Evolutionary conservation across 305 asterid species (phyloP).

Genomic region (Plantago coronopus): DNA sequence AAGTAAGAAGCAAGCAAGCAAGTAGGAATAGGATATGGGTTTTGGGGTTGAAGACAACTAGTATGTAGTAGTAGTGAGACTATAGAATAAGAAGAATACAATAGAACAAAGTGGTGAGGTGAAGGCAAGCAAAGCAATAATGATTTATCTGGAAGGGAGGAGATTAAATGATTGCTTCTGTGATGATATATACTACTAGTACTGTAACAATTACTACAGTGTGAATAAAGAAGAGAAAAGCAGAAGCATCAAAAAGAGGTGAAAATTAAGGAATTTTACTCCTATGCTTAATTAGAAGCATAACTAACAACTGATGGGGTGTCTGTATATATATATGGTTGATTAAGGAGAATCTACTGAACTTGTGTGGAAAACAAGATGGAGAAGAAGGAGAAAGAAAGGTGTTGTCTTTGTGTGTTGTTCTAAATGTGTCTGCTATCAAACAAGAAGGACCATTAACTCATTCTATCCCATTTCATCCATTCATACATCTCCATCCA

Average conservation of each 20-base stretch:
- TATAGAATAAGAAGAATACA: too few relatives aligned
- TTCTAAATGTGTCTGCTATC: slow-evolving; percentile 77
- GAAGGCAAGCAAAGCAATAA: slow-evolving; percentile 9
- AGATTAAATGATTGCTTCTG: slow-evolving; percentile 10
- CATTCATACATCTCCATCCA: slow-evolving; percentile 56
- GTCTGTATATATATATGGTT: slow-evolving; percentile 45
- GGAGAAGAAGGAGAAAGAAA: slow-evolving; percentile 57
- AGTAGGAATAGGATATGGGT: slow-evolving; percentile 19
- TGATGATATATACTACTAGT: too few relatives aligned
- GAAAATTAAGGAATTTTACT: neutral
- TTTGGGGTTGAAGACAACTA: neutral
- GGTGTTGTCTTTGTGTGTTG: slow-evolving; percentile 20
- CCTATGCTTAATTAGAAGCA: too few relatives aligned
- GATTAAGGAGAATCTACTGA: slow-evolving; percentile 52
- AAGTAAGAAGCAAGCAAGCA: slow-evolving; percentile 20
- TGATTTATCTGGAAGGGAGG: neutral
- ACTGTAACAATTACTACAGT: too few relatives aligned
- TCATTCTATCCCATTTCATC: slow-evolving; percentile 37
- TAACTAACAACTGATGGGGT: too few relatives aligned
- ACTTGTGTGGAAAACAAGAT: slow-evolving; percentile 72
- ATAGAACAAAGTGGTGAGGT: neutral
- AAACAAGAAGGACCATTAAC: slow-evolving; percentile 57
- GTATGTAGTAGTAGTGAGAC: too few relatives aligned
- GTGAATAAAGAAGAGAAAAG: neutral
- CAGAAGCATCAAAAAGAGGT: neutral